phyloP scores from a whole-genome alignment of 345 rosid species.

The Lumnitzera littorea region DNA sequence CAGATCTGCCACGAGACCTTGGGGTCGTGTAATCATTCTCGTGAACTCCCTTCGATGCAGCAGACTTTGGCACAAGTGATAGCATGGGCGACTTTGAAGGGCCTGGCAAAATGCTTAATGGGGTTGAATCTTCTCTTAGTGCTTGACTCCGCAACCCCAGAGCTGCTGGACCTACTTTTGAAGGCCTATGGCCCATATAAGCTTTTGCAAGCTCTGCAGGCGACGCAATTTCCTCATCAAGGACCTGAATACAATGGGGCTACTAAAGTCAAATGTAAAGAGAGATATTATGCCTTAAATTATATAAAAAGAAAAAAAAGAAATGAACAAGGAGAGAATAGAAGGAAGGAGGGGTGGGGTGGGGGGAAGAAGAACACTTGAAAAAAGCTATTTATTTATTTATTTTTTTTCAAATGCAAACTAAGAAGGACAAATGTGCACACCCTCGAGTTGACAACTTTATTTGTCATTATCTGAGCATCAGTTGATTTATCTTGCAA shows the following conservation, averaged over 20 bases:
- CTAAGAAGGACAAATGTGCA: constrained; percentile 7
- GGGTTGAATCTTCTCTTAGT: constrained; percentile 36
- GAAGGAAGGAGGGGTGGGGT: too few species aligned
- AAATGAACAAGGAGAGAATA: too few species aligned
- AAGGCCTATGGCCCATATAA: constrained; percentile 84
- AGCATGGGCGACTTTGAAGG: constrained; percentile 37
- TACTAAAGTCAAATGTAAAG: constrained; percentile 12
- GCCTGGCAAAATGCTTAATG: constrained; percentile 23
- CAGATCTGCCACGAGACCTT: constrained; percentile 79
- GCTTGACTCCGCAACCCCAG: constrained; percentile 35
- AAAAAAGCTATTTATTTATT: too few species aligned
- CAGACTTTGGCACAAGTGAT: constrained; percentile 45
- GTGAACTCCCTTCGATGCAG: constrained; percentile 33
- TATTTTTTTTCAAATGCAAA: not conserved
- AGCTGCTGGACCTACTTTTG: constrained; percentile 56
- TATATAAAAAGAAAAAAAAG: not conserved
- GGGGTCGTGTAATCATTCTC: constrained; percentile 74
- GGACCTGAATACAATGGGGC: constrained; percentile 42
- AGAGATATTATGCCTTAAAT: not conserved
- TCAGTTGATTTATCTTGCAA: constrained; percentile 32
- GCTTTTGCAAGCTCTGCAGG: constrained; percentile 97
- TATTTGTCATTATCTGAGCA: constrained; percentile 29
- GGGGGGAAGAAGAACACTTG: too few species aligned
- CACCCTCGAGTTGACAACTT: constrained; percentile 40
- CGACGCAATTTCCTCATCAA: constrained; percentile 60